A percentile compares a stretch with the other conserved stretches of the same genome.
Conservation (phyloP, 2,329 filamentous ascomycete genomes). For the Exophiala sp. region DNA sequence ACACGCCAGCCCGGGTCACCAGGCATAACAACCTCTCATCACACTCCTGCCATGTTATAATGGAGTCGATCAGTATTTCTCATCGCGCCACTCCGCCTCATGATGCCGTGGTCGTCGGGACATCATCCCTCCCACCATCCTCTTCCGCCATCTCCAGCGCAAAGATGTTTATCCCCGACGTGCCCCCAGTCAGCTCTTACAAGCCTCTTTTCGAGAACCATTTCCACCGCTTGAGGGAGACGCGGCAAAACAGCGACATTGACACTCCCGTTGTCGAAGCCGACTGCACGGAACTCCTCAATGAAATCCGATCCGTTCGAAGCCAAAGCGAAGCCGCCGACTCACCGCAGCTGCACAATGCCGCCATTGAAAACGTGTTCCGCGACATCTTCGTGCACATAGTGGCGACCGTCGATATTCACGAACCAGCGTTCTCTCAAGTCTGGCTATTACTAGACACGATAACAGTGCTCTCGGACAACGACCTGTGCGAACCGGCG, state of each 20-base stretch:
- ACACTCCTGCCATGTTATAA: too few species aligned
- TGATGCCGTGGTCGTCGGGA: background rate
- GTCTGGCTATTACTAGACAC: slow-evolving; percentile 95
- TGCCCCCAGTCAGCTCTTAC: slow-evolving; percentile 23
- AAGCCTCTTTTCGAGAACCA: slow-evolving; percentile 19
- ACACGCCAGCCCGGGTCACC: too few species aligned
- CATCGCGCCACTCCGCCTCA: background rate
- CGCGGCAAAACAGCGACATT: slow-evolving; percentile 12
- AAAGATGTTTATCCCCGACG: slow-evolving; percentile 20
- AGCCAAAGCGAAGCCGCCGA: slow-evolving; percentile 25
- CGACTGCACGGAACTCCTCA: slow-evolving; percentile 25
- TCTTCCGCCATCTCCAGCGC: background rate
- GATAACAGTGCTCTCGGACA: slow-evolving; percentile 78
- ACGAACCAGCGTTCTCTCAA: slow-evolving; percentile 69
- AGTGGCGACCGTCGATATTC: slow-evolving; percentile 67
- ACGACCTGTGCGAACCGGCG: slow-evolving; percentile 64
- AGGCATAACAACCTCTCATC: too few species aligned
- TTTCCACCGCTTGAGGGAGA: slow-evolving; percentile 11
- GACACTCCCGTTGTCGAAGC: slow-evolving; percentile 15
- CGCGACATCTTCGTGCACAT: slow-evolving; percentile 72
- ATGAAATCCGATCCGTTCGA: slow-evolving; percentile 13
- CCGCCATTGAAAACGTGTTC: slow-evolving; percentile 75
- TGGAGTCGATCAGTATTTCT: background rate
- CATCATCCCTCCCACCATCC: background rate
- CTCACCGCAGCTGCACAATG: slow-evolving; percentile 52